phyloP scores from a whole-genome alignment of 2,329 filamentous ascomycete genomes.

The Colletotrichum sp. region DNA sequence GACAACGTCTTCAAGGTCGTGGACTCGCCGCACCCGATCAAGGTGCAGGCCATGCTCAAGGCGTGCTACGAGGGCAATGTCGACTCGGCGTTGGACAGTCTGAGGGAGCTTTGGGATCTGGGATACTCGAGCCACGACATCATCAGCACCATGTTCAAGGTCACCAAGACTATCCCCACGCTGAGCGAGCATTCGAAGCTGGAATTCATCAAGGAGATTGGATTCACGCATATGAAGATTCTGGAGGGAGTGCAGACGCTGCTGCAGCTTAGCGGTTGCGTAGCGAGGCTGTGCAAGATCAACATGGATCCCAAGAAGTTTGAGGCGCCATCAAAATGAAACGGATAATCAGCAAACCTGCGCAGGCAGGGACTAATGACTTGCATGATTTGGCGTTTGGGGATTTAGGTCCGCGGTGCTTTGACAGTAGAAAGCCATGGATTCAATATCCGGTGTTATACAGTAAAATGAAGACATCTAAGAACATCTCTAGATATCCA shows the following conservation, averaged over 20 bases:
- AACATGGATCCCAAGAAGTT: slow-evolving; percentile 95
- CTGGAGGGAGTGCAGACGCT: slow-evolving; percentile 97
- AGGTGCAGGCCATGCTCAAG: slow-evolving; percentile 98
- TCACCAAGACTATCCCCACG: slow-evolving; percentile 93
- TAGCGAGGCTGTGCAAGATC: slow-evolving; percentile 89
- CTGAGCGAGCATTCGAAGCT: slow-evolving; percentile 94
- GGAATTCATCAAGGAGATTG: slow-evolving; percentile 98
- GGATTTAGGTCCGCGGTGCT: slow-evolving; percentile 1
- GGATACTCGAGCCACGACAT: slow-evolving; percentile 99
- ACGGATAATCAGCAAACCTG: not conserved
- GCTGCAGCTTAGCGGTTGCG: slow-evolving; percentile 89
- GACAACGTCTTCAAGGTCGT: slow-evolving; percentile 99
- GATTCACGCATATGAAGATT: slow-evolving; percentile 99
- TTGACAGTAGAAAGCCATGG: slow-evolving; percentile 1
- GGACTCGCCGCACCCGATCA: slow-evolving; percentile 95
- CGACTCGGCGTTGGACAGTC: slow-evolving; percentile 81
- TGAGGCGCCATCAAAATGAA: slow-evolving; percentile 43
- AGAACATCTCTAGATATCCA: not conserved
- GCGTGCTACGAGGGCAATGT: slow-evolving; percentile 93
- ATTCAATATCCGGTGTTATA: slow-evolving; percentile 4
- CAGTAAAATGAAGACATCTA: slow-evolving; percentile 7
- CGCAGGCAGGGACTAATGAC: slow-evolving; percentile 11
- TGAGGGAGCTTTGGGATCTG: slow-evolving; percentile 91
- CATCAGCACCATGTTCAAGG: slow-evolving; percentile 98
- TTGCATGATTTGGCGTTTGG: slow-evolving; percentile 39